Conservation (phyloP, 2,329 filamentous ascomycete species). For the Monilinia fructigena region DNA sequence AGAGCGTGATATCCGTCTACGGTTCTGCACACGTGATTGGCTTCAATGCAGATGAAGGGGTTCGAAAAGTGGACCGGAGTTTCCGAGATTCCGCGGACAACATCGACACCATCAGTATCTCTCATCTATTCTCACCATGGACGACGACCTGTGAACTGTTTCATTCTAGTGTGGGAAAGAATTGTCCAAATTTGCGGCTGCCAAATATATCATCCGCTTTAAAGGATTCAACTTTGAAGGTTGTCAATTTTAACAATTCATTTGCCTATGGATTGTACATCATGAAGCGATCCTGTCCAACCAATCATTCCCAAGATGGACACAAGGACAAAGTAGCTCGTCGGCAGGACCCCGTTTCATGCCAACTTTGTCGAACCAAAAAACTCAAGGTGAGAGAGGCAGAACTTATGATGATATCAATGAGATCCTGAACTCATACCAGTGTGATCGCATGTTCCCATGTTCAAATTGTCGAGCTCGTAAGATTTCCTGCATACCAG, state of each 20-base stretch:
- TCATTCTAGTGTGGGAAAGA: neutral
- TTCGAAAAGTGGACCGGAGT: neutral
- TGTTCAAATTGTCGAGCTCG: slow-evolving; percentile 35
- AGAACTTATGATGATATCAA: neutral
- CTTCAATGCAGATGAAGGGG: neutral
- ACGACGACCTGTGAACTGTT: neutral
- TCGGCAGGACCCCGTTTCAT: slow-evolving; percentile 35
- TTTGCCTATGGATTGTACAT: neutral
- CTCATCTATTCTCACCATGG: neutral
- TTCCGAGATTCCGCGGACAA: neutral
- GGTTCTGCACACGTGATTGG: neutral
- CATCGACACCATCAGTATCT: neutral
- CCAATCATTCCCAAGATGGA: neutral
- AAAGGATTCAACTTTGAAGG: no score
- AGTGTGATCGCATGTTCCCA: slow-evolving; percentile 34
- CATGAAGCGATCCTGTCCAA: slow-evolving; percentile 16
- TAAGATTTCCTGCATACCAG: slow-evolving; percentile 19
- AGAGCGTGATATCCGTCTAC: neutral
- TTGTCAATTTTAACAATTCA: neutral
- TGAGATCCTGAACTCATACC: neutral
- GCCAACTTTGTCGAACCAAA: slow-evolving; percentile 33
- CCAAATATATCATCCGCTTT: neutral
- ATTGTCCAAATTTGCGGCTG: no score
- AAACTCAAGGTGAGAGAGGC: slow-evolving; percentile 24
- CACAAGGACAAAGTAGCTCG: slow-evolving; percentile 22